Base-by-base conservation (phyloP, 805 yeast genomes). In the Lipomyces orientalis region DNA sequence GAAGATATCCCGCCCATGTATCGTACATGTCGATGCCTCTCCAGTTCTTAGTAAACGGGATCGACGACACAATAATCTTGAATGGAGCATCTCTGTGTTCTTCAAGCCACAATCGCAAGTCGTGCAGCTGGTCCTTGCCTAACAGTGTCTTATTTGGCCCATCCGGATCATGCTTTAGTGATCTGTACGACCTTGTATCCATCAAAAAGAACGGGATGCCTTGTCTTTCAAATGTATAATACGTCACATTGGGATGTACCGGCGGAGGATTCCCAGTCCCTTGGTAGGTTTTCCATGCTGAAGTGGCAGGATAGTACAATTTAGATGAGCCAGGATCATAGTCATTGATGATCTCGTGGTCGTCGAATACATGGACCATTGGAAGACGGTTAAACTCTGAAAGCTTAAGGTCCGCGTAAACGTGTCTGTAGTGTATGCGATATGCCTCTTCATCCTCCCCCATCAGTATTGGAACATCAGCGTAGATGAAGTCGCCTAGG, bases 1-100 rank as follows among this genome's bases (percentile, higher is more conserved):
- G 59, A 14, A 71, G 64, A 37, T 68, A 73, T 14, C 75, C 74
- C 5, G 70, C 75, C 75, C 75, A 73, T 3, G 75, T 73, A 35
- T 72, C 74, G 3, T 10, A 9, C 25, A 58, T 46, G 34, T 73
- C 75, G 4, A 55, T 62, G 37, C 69, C 69, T 22, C 54, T 62
- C 75, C 75, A 73, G 56, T 73, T 73, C 54, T 71, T 73, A 5
- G 75, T 72, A 35, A 73, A 72, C 52, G 75, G 75, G 54, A 66
- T 64, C 25, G 74, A 71, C n/a, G 73, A 72, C n/a, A 73, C 60
- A 14, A 73, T 61, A 31, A 73, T 61, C 64, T 72, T 73, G 54
- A 72, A 62, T 19, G 73, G 73, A 43, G 72, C 71, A 6, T 58
- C 65, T 7, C 54, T 39, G 31, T 61, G 51, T 19, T 51, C 52